Conservation (phyloP, 768 basidiomycete species). For the Trametes villosa region DNA sequence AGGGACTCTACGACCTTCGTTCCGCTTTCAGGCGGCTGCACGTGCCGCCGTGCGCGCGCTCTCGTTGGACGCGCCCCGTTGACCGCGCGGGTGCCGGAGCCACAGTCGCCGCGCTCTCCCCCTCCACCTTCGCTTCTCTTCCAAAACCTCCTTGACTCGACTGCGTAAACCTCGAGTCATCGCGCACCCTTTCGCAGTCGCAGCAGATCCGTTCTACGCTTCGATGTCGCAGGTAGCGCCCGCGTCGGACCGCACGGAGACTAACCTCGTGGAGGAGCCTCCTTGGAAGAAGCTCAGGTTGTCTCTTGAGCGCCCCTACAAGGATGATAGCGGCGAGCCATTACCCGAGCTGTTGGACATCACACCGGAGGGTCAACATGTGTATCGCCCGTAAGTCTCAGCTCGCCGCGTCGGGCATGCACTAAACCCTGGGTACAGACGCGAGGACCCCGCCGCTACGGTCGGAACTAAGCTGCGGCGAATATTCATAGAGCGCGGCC, state of each 20-base stretch:
- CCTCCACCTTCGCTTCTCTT: neutral
- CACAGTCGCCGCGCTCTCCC: neutral
- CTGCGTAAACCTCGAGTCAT: neutral
- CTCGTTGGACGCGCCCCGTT: constrained; percentile 12
- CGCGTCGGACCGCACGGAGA: neutral
- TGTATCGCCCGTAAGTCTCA: constrained; percentile 70
- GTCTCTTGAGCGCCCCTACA: constrained; percentile 80
- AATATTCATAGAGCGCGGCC: constrained; percentile 74
- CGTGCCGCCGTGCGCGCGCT: constrained; percentile 6
- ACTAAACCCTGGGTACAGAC: constrained; percentile 31
- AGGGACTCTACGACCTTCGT: neutral
- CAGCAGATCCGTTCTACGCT: neutral
- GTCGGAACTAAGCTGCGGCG: constrained; percentile 70
- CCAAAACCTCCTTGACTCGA: neutral
- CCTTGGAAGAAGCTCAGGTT: constrained; percentile 65
- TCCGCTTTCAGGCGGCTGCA: constrained; percentile 10
- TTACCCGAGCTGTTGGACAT: constrained; percentile 74
- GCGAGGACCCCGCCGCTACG: constrained; percentile 55
- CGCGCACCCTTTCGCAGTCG: neutral
- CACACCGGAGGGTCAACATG: constrained; percentile 64
- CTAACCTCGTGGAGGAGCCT: constrained; percentile 33
- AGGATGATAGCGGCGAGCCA: constrained; percentile 68
- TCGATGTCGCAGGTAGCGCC: neutral
- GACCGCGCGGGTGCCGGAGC: neutral
- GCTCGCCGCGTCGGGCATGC: neutral